These are phyloP conservation scores for Zygosaccharomyces bailii DNA, from an alignment of 805 yeast species.

Conservation along the genomic window DNA sequence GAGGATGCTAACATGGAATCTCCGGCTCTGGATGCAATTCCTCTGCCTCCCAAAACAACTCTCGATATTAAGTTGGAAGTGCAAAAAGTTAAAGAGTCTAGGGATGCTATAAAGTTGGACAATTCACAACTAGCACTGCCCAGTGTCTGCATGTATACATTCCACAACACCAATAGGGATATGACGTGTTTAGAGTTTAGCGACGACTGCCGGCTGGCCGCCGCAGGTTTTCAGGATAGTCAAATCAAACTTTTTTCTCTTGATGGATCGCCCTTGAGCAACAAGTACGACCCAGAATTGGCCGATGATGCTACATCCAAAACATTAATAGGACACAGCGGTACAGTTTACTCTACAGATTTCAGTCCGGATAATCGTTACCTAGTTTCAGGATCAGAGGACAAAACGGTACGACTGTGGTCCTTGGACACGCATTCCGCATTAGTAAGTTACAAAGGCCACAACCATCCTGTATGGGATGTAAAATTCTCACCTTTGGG, in stretches of 20 bases:
- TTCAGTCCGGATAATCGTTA: slow-evolving; percentile 89
- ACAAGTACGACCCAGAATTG: slow-evolving; percentile 39
- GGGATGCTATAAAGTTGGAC: slow-evolving; percentile 67
- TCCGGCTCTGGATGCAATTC: slow-evolving; percentile 72
- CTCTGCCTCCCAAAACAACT: slow-evolving; percentile 80
- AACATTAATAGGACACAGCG: slow-evolving; percentile 81
- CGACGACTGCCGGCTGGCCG: slow-evolving; percentile 79
- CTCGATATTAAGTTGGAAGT: slow-evolving; percentile 78
- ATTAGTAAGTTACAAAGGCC: slow-evolving; percentile 92
- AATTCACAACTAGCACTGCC: slow-evolving; percentile 79
- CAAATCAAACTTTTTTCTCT: slow-evolving; percentile 89
- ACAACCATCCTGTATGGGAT: slow-evolving; percentile 96
- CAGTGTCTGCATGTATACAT: slow-evolving; percentile 95
- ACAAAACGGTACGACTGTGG: slow-evolving; percentile 90
- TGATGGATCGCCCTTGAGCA: slow-evolving; percentile 80
- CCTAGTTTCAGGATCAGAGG: slow-evolving; percentile 81
- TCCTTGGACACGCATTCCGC: slow-evolving; percentile 86
- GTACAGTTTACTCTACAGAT: slow-evolving; percentile 85
- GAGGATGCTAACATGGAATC: slow-evolving; percentile 46
- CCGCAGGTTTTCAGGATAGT: slow-evolving; percentile 93
- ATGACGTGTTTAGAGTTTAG: slow-evolving; percentile 85
- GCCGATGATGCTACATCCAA: slow-evolving; percentile 38
- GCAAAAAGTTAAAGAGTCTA: slow-evolving; percentile 72
- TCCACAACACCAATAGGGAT: slow-evolving; percentile 89
- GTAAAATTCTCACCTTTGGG: slow-evolving; percentile 92